These are phyloP conservation scores for Prinsepia uniflora DNA, from an alignment of 306 rosid genomes.

Conservation along the genomic window DNA sequence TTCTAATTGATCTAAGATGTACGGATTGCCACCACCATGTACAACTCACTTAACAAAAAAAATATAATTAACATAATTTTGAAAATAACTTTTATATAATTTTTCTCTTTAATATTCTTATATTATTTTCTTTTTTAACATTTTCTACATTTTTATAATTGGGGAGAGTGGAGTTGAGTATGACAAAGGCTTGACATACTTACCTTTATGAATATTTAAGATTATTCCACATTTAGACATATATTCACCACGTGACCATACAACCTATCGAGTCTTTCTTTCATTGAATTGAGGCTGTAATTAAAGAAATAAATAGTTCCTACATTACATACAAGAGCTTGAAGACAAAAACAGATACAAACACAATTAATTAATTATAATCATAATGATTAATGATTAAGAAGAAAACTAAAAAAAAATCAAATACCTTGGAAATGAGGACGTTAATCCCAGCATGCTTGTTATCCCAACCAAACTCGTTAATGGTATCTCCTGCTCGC, in stretches of 20 bases:
- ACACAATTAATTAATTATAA: background rate
- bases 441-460: slow-evolving; percentile 98
- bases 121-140: too few species aligned
- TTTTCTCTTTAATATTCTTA: too few species aligned
- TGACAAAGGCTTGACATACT: too few species aligned
- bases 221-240: background rate
- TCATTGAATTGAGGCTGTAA: background rate
- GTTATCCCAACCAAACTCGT: slow-evolving; percentile 99
- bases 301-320: slow-evolving; percentile 6
- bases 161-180: too few species aligned
- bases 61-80: too few species aligned
- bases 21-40: background rate
- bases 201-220: too few species aligned
- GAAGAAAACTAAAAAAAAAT: background rate
- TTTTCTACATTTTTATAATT: too few species aligned
- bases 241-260: background rate
- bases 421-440: slow-evolving; percentile 77
- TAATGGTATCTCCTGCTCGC: slow-evolving; percentile 92
- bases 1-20: background rate
- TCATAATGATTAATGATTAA: slow-evolving; percentile 3
- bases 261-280: background rate
- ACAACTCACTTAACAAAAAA: too few species aligned
- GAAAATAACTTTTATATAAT: too few species aligned
- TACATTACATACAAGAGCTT: slow-evolving; percentile 6
- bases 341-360: background rate